Percentiles rank a stretch among this genome's conserved stretches.
phyloP scores from a whole-genome alignment of 2,329 filamentous ascomycete genomes.

The Trichophyton equinum region DNA sequence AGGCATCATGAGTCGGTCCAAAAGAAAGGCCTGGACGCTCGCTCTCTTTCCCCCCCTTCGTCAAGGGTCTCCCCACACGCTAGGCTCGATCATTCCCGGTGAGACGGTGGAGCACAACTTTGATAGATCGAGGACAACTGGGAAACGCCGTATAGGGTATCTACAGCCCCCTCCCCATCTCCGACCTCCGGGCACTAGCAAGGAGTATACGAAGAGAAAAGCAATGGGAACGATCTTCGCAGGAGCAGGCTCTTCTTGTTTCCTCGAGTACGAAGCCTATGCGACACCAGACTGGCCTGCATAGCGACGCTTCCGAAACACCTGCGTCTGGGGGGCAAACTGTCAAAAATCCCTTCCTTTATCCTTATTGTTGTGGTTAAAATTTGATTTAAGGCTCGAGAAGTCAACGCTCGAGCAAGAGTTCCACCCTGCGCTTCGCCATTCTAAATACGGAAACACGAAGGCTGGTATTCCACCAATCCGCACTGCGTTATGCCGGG shows the following conservation, averaged over 20 bases:
- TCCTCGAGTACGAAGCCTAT: neutral
- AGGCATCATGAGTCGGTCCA: neutral
- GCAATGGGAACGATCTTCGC: neutral
- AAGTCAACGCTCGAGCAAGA: constrained; percentile 1
- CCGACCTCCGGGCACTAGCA: neutral
- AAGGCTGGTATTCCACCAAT: neutral
- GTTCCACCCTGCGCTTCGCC: neutral
- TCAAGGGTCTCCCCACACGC: neutral
- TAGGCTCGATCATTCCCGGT: neutral
- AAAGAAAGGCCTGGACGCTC: neutral
- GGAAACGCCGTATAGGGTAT: neutral
- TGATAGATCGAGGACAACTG: neutral
- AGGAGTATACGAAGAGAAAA: neutral
- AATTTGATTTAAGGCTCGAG: neutral
- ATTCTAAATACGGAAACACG: neutral
- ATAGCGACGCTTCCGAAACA: too few species aligned
- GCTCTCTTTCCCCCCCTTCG: neutral
- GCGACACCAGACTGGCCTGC: neutral
- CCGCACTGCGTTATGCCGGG: neutral
- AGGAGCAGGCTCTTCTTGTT: neutral
- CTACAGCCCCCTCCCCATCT: neutral
- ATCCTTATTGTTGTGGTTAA: too few species aligned
- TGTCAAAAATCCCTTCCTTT: too few species aligned
- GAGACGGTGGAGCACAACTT: neutral
- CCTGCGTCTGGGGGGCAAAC: neutral